Evolutionary conservation across 1,284 basidiomycete species (phyloP).

Genomic region (Nidula niveotomentosa): DNA sequence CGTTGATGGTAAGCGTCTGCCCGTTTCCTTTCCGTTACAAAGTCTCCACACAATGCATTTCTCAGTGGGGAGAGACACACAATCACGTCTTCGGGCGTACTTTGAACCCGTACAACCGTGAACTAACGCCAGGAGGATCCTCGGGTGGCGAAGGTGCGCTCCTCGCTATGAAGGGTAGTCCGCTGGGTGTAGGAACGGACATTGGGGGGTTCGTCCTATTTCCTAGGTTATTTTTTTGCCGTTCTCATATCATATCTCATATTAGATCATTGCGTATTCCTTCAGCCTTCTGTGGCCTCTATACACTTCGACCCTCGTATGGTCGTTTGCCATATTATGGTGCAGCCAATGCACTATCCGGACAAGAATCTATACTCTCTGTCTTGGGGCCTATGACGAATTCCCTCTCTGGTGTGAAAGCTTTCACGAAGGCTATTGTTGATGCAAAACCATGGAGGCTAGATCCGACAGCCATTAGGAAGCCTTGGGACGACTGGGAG

Average conservation of each 20-base stretch:
- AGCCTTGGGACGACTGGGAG: conserved; percentile 62
- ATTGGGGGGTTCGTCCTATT: conserved; percentile 53
- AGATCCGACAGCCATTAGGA: conserved; percentile 56
- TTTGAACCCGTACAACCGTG: conserved; percentile 54
- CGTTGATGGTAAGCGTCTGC: conserved; percentile 47
- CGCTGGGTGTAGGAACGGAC: conserved; percentile 71
- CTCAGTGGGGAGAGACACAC: conserved; percentile 62
- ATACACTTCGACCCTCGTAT: conserved; percentile 71
- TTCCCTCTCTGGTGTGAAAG: conserved; percentile 59
- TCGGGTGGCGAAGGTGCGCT: conserved; percentile 60
- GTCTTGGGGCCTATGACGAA: conserved; percentile 75
- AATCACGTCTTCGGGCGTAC: conserved; percentile 64
- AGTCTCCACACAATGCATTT: not conserved
- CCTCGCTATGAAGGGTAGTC: conserved; percentile 59
- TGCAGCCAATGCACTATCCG: conserved; percentile 59
- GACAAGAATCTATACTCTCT: conserved; percentile 72
- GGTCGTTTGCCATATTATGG: conserved; percentile 73
- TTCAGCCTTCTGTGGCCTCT: conserved; percentile 57
- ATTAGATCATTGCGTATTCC: conserved; percentile 69
- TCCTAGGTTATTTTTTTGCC: conserved; percentile 1
- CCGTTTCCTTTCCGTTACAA: conserved; percentile 22
- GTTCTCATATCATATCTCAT: not conserved
- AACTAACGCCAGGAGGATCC: conserved; percentile 51
- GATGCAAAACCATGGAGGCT: conserved; percentile 60
- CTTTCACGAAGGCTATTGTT: conserved; percentile 67